phyloP scores from a whole-genome alignment of 1,139 yeast genomes.

The Casaregolazyma suthepensis region DNA sequence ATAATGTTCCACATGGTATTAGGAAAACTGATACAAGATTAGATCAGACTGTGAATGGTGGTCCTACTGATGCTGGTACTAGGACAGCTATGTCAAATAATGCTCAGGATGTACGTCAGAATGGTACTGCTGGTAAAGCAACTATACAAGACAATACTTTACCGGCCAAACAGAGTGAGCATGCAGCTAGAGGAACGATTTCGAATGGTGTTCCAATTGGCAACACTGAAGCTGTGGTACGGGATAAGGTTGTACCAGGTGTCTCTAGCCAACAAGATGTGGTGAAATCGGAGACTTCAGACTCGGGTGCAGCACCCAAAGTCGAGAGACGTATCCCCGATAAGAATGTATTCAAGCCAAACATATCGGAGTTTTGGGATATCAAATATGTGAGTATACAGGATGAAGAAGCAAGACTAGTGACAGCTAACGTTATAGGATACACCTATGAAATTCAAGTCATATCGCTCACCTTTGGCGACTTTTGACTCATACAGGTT shows the following conservation, averaged over 20 bases:
- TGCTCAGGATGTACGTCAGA: background rate
- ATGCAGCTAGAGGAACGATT: background rate
- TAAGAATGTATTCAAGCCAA: background rate
- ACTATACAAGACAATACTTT: background rate
- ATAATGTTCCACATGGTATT: background rate
- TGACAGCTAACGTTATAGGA: slow-evolving; percentile 11
- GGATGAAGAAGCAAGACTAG: background rate
- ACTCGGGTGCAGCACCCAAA: background rate
- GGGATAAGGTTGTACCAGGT: background rate
- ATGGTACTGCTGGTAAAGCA: background rate
- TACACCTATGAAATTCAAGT: slow-evolving; percentile 15
- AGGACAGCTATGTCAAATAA: background rate
- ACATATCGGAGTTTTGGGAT: background rate
- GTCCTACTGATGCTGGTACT: background rate
- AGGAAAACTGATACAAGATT: background rate
- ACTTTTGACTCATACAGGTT: slow-evolving; percentile 27
- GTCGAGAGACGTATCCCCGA: background rate
- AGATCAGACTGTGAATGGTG: background rate
- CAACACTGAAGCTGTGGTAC: background rate
- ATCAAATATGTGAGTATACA: background rate
- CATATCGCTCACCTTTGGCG: slow-evolving; percentile 27
- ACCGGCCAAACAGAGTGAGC: background rate
- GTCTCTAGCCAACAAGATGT: background rate
- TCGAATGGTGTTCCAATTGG: background rate
- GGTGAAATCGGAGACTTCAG: background rate